Percentiles rank a stretch among this genome's conserved stretches.
These are phyloP conservation scores for Gracilaria domingensis DNA, from an alignment of 23 red algal species.

Conservation along the genomic window DNA sequence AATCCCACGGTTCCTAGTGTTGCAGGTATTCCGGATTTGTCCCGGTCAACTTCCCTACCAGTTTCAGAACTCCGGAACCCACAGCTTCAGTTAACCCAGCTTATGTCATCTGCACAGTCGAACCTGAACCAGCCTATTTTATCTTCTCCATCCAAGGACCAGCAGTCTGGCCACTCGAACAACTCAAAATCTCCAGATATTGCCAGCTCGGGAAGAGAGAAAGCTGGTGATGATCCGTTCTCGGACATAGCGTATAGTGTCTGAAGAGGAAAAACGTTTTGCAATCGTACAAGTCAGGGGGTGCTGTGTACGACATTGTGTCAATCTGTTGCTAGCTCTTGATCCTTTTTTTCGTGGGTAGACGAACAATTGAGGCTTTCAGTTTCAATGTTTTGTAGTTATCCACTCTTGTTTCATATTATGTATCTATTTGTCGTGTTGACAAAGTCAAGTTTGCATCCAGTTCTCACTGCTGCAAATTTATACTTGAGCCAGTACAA, in stretches of 20 bases:
- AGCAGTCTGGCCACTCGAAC: neutral
- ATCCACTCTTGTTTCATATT: neutral
- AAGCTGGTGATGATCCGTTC: slow-evolving; percentile 36
- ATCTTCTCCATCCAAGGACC: neutral
- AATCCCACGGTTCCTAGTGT: neutral
- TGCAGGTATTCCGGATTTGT: slow-evolving; percentile 3
- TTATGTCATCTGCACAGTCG: slow-evolving; percentile 11
- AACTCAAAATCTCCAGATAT: slow-evolving; percentile 16
- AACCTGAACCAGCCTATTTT: neutral
- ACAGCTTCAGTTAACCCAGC: slow-evolving; percentile 40
- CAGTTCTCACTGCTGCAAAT: neutral
- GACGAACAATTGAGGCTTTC: neutral
- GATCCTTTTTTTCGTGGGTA: neutral
- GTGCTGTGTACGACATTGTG: neutral
- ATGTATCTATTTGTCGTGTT: slow-evolving; percentile 17
- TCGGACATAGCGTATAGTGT: slow-evolving; percentile 71
- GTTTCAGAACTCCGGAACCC: slow-evolving; percentile 13
- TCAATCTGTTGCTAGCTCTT: neutral
- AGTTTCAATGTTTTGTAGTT: neutral
- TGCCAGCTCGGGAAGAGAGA: slow-evolving; percentile 10
- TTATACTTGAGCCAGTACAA: neutral
- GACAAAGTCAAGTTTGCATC: neutral
- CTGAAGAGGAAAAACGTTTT: neutral
- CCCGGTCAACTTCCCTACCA: slow-evolving; percentile 5
- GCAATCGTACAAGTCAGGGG: neutral